These are phyloP conservation scores for Carex pumila DNA, from an alignment of 176 grass and related monocot genomes.

Conservation along the genomic window DNA sequence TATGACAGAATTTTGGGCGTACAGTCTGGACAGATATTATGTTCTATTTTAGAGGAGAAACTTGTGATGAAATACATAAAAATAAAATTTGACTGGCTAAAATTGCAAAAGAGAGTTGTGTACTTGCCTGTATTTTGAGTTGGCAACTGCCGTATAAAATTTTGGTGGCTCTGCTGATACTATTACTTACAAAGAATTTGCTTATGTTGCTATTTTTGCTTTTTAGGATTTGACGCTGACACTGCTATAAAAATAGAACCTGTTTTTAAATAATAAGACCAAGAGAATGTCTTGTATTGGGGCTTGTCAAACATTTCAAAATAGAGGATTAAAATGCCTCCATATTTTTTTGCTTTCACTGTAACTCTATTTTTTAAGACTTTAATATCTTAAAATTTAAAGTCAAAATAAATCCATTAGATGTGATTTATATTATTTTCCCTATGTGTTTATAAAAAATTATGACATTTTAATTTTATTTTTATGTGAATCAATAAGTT, in stretches of 20 bases:
- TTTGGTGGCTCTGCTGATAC: not conserved
- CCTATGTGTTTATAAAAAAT: no score
- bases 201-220: not conserved
- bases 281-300: not conserved
- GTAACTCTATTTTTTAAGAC: no score
- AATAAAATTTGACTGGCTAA: not conserved
- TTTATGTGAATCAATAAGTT: no score
- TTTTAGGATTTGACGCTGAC: not conserved
- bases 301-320: not conserved
- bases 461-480: no score
- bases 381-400: no score
- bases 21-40: not conserved
- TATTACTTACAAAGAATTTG: not conserved
- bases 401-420: no score
- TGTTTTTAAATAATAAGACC: not conserved
- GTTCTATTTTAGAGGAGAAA: not conserved
- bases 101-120: not conserved
- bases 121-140: not conserved
- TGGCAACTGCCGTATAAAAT: not conserved
- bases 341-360: no score
- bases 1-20: not conserved
- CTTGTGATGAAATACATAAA: not conserved
- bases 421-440: no score
- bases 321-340: no score
- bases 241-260: not conserved